Percentiles rank a stretch among this genome's conserved stretches.
Evolutionary conservation across 1,284 basidiomycete species (phyloP).

Genomic region (Austroboletus niveus): DNA sequence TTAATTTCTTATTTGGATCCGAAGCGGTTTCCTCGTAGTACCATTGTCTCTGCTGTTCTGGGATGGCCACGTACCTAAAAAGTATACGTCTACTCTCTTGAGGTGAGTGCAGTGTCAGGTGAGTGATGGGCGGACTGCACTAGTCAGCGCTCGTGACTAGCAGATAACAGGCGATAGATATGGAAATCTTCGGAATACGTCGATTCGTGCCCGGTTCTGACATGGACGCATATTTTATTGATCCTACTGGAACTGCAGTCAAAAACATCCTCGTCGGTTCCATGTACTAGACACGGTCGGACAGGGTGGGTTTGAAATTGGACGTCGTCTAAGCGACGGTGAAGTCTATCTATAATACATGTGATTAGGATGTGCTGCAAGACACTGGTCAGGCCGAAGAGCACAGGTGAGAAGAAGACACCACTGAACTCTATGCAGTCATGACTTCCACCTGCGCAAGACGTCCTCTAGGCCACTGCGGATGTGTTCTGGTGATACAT

Average conservation of each 20-base stretch:
- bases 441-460: constrained; percentile 25
- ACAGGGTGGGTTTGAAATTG: background rate
- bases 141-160: background rate
- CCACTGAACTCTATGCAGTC: background rate
- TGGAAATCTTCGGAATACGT: background rate
- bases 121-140: background rate
- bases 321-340: background rate
- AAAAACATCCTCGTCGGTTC: too few relatives aligned
- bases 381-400: constrained; percentile 4
- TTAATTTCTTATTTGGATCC: constrained; percentile 9
- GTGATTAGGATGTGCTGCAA: constrained; percentile 3
- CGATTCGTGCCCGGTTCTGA: background rate
- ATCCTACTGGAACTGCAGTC: too few relatives aligned
- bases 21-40: constrained; percentile 6
- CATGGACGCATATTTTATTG: too few relatives aligned
- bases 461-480: constrained; percentile 26
- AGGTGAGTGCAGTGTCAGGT: constrained; percentile 13
- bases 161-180: constrained; percentile 6
- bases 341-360: background rate
- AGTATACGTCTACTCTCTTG: too few relatives aligned
- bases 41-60: constrained; percentile 1
- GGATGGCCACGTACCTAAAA: background rate
- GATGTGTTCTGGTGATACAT: constrained; percentile 20
- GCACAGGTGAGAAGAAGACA: background rate
- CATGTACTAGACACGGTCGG: background rate